A percentile compares a stretch with the other conserved stretches of the same genome.
These are phyloP conservation scores for Eucalyptus brandiana DNA, from an alignment of 345 rosid genomes.

Conservation along the genomic window DNA sequence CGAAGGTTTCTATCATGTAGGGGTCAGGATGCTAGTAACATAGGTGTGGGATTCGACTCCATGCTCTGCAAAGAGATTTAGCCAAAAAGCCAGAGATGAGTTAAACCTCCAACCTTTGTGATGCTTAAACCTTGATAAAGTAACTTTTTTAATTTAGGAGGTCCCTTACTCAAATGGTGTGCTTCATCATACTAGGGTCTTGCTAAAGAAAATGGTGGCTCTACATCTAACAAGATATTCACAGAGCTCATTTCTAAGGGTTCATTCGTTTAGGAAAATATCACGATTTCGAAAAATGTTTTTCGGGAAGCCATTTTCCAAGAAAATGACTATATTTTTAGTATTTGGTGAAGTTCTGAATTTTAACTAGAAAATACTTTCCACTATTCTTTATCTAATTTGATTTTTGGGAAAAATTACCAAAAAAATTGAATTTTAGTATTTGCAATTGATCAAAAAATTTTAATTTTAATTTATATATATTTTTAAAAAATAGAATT, in stretches of 20 bases:
- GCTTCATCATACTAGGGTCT: background rate
- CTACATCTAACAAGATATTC: background rate
- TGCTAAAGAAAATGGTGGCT: background rate
- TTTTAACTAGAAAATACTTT: too few relatives aligned
- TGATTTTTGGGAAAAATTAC: too few relatives aligned
- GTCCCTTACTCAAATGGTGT: background rate
- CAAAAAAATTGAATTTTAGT: too few relatives aligned
- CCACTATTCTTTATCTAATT: too few relatives aligned
- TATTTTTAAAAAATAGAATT: fast-evolving
- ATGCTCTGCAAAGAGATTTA: background rate
- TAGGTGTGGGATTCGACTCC: background rate
- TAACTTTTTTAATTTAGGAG: background rate
- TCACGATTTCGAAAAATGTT: fast-evolving
- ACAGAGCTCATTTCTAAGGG: fast-evolving
- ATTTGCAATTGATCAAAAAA: too few relatives aligned
- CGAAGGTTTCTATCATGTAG: too few relatives aligned
- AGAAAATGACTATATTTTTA: too few relatives aligned
- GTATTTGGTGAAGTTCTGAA: fast-evolving
- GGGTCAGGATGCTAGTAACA: too few relatives aligned
- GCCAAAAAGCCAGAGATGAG: background rate
- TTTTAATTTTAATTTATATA: too few relatives aligned
- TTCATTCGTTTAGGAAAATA: fast-evolving
- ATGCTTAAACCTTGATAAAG: background rate
- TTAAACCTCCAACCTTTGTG: background rate
- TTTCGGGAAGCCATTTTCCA: fast-evolving